Conservation (phyloP, 2,329 filamentous ascomycete genomes). For the Nothophaeocryptopus gaeumannii region DNA sequence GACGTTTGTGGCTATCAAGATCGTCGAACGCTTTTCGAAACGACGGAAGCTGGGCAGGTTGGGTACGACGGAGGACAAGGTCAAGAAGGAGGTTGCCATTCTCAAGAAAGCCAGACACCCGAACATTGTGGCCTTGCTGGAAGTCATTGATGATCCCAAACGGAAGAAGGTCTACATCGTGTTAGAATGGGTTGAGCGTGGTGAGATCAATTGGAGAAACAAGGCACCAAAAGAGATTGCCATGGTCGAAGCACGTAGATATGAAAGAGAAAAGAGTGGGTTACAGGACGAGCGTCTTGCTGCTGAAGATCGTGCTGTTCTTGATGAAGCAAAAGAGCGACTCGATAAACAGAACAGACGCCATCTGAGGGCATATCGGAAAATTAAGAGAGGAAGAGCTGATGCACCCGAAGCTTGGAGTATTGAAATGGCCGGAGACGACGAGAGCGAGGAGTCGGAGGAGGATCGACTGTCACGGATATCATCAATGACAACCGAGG, state of each 20-base stretch:
- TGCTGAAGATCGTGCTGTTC: constrained; percentile 46
- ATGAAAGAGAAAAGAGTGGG: constrained; percentile 66
- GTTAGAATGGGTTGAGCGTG: constrained; percentile 88
- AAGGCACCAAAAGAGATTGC: constrained; percentile 82
- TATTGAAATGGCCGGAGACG: constrained; percentile 70
- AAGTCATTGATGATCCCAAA: constrained; percentile 96
- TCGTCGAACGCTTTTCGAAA: constrained; percentile 93
- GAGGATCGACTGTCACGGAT: constrained; percentile 37
- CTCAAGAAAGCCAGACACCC: constrained; percentile 96
- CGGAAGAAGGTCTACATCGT: constrained; percentile 98
- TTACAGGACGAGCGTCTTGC: constrained; percentile 43
- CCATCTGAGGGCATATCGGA: constrained; percentile 35
- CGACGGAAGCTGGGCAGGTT: constrained; percentile 79
- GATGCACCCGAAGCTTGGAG: constrained; percentile 71
- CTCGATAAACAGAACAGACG: constrained; percentile 51
- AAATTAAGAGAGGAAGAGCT: constrained; percentile 24
- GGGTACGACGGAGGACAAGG: constrained; percentile 72
- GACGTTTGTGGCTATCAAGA: constrained; percentile 93
- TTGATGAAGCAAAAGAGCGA: constrained; percentile 51
- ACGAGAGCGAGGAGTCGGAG: constrained; percentile 47
- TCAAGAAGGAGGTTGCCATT: constrained; percentile 94
- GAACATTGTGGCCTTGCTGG: constrained; percentile 92
- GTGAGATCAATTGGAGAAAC: constrained; percentile 91
- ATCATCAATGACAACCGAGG: constrained; percentile 34
- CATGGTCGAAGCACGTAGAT: constrained; percentile 73